phyloP scores from a whole-genome alignment of 2,329 filamentous ascomycete species.

The Claviceps spartinae region DNA sequence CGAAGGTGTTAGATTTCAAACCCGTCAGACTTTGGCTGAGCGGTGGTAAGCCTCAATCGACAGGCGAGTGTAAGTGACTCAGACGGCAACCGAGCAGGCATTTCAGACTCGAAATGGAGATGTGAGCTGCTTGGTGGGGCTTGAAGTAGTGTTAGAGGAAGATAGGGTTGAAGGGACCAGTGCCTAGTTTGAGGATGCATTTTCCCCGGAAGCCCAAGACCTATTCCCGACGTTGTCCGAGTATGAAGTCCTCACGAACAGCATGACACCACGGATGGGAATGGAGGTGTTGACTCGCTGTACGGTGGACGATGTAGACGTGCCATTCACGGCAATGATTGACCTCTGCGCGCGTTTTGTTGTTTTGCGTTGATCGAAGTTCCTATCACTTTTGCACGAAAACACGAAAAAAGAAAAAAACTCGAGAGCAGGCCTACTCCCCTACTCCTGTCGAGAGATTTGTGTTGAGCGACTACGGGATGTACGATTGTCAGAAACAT shows the following conservation, averaged over 20 bases:
- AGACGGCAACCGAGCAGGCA: not conserved
- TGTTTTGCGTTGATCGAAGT: not conserved
- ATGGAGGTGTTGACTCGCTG: not conserved
- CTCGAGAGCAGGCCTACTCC: not conserved
- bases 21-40: conserved; percentile 2
- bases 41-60: not conserved
- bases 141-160: not conserved
- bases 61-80: not conserved
- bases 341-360: not conserved
- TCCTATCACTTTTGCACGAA: not conserved
- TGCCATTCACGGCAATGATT: not conserved
- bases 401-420: not conserved
- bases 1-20: conserved; percentile 20
- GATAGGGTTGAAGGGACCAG: no score
- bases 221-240: not conserved
- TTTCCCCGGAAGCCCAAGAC: no score
- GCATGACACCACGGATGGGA: not conserved
- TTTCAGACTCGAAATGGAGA: not conserved
- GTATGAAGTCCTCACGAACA: not conserved
- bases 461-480: conserved; percentile 3
- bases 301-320: not conserved
- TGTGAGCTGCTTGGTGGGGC: not conserved
- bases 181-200: no score
- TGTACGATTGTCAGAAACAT: conserved; percentile 12
- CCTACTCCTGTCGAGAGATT: not conserved